Evolutionary conservation across 106 monocot species (phyloP).

Genomic region (Apostasia shenzhenica): DNA sequence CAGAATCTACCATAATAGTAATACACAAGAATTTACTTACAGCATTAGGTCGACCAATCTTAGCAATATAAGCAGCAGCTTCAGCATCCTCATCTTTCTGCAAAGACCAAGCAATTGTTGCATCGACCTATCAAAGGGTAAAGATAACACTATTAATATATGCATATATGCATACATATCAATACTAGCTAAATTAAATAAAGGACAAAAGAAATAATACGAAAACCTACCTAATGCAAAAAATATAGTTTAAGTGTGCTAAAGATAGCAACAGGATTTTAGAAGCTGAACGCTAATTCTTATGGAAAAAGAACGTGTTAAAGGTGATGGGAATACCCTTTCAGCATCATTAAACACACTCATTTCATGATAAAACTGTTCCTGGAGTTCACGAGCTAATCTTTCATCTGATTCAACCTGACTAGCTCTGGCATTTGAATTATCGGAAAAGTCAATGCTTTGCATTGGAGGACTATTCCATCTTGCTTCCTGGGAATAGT

Average conservation of each 20-base stretch:
- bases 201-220: background rate
- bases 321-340: constrained; percentile 25
- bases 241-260: background rate
- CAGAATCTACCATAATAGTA: too few relatives aligned
- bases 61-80: constrained; percentile 12
- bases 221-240: background rate
- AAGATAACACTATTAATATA: background rate
- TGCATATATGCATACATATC: background rate
- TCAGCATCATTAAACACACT: constrained; percentile 19
- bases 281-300: background rate
- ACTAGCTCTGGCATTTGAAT: constrained; percentile 17
- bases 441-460: constrained; percentile 15
- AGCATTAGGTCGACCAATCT: constrained; percentile 14
- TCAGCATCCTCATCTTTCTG: constrained; percentile 41
- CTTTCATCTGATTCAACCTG: constrained; percentile 69
- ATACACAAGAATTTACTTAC: constrained; percentile 8
- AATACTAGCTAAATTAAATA: background rate
- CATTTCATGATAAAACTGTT: constrained; percentile 57
- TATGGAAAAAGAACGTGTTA: constrained; percentile 1
- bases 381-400: constrained; percentile 65
- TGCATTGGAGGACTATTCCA: background rate
- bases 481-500: constrained; percentile 22
- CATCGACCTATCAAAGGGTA: constrained; percentile 36
- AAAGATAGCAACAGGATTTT: background rate
- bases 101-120: constrained; percentile 45